A percentile compares a stretch with the other conserved stretches of the same genome.
phyloP scores from a whole-genome alignment of 2,329 filamentous ascomycete genomes.

The Claviceps lovelessii region DNA sequence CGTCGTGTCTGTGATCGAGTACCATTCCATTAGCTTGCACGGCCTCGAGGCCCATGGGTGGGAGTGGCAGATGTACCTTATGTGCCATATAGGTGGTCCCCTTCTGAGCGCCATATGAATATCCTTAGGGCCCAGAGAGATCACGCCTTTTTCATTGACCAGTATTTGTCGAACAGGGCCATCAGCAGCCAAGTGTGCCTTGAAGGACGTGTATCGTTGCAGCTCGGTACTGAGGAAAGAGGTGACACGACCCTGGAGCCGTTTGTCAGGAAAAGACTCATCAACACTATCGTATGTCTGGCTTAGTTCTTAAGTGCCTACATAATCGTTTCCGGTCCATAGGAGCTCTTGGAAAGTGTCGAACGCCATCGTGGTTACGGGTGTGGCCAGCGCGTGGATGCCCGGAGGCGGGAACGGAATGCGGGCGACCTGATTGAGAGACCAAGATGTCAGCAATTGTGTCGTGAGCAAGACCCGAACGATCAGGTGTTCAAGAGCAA shows the following conservation, averaged over 20 bases:
- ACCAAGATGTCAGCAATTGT: constrained; percentile 2
- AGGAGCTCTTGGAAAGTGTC: constrained; percentile 79
- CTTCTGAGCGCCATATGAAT: constrained; percentile 79
- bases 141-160: constrained; percentile 79
- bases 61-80: constrained; percentile 38
- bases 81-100: constrained; percentile 77
- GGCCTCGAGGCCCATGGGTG: not conserved
- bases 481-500: not conserved
- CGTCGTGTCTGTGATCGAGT: constrained; percentile 38
- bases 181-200: constrained; percentile 58
- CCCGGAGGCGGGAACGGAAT: constrained; percentile 67
- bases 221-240: constrained; percentile 81
- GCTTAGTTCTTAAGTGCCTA: constrained; percentile 28
- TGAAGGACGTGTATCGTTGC: constrained; percentile 80
- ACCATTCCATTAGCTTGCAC: not conserved
- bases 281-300: not conserved
- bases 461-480: not conserved
- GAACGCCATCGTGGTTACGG: constrained; percentile 71
- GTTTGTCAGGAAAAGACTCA: constrained; percentile 12
- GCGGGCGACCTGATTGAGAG: constrained; percentile 51
- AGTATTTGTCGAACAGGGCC: constrained; percentile 77
- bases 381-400: constrained; percentile 53
- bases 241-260: constrained; percentile 60
- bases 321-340: constrained; percentile 86
- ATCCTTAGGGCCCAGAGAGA: constrained; percentile 69